phyloP scores from a whole-genome alignment of 768 basidiomycete genomes.

The Tubosaeta sp. region DNA sequence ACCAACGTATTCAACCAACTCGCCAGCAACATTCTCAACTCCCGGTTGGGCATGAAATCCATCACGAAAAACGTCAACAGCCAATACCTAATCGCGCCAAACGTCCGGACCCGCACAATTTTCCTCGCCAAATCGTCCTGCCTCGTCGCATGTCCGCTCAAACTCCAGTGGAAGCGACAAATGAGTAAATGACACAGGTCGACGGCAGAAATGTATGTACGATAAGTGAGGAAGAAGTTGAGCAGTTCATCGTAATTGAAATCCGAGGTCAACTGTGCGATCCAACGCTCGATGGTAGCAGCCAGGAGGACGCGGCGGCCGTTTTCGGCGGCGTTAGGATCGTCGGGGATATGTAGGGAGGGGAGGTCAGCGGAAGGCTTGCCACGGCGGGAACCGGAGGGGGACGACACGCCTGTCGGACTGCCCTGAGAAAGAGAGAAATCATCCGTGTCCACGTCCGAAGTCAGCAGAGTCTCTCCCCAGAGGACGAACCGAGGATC shows the following conservation, averaged over 20 bases:
- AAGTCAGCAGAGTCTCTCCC: conserved; percentile 52
- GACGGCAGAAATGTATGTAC: conserved; percentile 74
- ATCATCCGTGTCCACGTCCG: conserved; percentile 34
- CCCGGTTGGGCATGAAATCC: conserved; percentile 81
- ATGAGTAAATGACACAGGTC: conserved; percentile 82
- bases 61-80: conserved; percentile 84
- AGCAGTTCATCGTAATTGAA: conserved; percentile 83
- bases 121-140: conserved; percentile 69
- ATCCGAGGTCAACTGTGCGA: conserved; percentile 85
- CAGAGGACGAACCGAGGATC: conserved; percentile 92
- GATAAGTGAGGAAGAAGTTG: conserved; percentile 90
- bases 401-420: conserved; percentile 37
- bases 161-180: conserved; percentile 86
- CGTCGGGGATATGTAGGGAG: conserved; percentile 21
- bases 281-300: conserved; percentile 90
- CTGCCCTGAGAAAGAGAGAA: conserved; percentile 38
- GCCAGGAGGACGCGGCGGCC: conserved; percentile 60
- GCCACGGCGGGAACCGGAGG: conserved; percentile 35
- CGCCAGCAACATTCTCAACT: conserved; percentile 66
- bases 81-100: conserved; percentile 89
- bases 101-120: conserved; percentile 84
- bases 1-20: conserved; percentile 79
- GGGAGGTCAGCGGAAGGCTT: conserved; percentile 27
- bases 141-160: conserved; percentile 33
- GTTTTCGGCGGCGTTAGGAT: conserved; percentile 28